These are phyloP conservation scores for Zoysia japonica DNA, from an alignment of 176 grass and related monocot genomes.

Conservation along the genomic window DNA sequence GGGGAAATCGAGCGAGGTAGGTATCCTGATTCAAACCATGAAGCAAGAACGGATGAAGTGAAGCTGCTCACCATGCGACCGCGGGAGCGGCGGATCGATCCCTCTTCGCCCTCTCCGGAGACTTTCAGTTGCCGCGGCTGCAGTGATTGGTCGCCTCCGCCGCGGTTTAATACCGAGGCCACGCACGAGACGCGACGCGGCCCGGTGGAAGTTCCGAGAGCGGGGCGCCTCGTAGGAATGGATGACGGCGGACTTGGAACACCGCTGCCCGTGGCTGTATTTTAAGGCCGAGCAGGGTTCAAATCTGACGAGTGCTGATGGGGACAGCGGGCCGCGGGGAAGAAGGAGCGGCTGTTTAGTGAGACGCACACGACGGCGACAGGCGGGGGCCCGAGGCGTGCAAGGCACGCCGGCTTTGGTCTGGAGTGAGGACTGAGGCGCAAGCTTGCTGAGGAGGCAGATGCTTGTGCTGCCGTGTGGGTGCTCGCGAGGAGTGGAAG, in stretches of 20 bases:
- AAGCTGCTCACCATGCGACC: slow-evolving; percentile 15
- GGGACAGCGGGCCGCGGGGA: not conserved
- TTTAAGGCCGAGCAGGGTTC: not conserved
- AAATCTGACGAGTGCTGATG: not conserved
- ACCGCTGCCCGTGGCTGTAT: not conserved
- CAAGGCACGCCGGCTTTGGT: slow-evolving; percentile 29
- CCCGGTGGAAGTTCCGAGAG: slow-evolving; percentile 30
- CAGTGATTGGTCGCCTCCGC: not conserved
- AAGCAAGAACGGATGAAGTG: not conserved
- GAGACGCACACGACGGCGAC: slow-evolving; percentile 6
- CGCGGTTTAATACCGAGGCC: slow-evolving; percentile 16
- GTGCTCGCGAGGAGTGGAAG: not conserved
- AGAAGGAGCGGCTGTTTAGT: not conserved
- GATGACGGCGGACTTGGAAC: not conserved
- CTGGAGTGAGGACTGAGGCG: too few species aligned
- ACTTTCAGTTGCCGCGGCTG: slow-evolving; percentile 15
- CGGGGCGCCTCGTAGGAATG: slow-evolving; percentile 22
- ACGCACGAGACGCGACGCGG: slow-evolving; percentile 26
- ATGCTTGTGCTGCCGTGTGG: not conserved
- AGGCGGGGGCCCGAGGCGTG: slow-evolving; percentile 9
- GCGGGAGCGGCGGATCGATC: not conserved
- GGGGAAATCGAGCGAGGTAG: not conserved
- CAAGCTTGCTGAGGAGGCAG: not conserved
- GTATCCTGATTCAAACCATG: not conserved
- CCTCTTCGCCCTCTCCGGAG: not conserved